These are phyloP conservation scores for Tuber aestivum DNA, from an alignment of 495 filamentous ascomycete species.

Conservation along the genomic window DNA sequence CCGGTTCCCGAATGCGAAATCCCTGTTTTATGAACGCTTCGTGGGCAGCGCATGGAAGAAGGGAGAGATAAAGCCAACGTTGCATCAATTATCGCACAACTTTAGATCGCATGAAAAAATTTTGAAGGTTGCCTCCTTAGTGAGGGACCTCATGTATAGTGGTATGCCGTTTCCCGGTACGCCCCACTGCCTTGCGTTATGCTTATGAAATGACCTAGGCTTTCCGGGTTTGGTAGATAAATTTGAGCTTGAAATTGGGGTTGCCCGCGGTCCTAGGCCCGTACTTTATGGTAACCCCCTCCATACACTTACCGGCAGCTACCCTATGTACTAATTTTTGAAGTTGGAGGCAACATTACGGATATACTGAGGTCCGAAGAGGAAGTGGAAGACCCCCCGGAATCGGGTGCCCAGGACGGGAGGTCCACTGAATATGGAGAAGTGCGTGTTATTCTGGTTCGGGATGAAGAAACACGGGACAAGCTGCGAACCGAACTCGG, in stretches of 20 bases:
- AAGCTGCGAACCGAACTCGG: conserved; percentile 31
- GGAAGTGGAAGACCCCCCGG: background rate
- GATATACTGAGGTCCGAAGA: background rate
- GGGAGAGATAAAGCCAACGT: conserved; percentile 37
- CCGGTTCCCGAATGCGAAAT: conserved; percentile 46
- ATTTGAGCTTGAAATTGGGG: conserved; percentile 45
- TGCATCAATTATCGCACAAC: conserved; percentile 44
- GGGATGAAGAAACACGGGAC: conserved; percentile 38
- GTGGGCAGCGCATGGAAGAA: conserved; percentile 7
- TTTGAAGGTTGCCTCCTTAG: conserved; percentile 19
- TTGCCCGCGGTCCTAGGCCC: conserved; percentile 45
- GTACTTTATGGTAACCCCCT: conserved; percentile 42
- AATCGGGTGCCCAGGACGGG: background rate
- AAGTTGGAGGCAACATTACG: background rate
- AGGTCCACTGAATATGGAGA: conserved; percentile 45
- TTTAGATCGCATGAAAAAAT: conserved; percentile 49
- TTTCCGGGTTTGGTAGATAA: conserved; percentile 47
- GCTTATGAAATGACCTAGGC: conserved; percentile 16
- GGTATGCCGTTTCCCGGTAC: conserved; percentile 11
- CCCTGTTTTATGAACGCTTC: conserved; percentile 45
- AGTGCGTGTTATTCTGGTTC: conserved; percentile 48
- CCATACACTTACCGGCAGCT: background rate
- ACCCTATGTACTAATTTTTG: background rate
- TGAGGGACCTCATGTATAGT: conserved; percentile 42
- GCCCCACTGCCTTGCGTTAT: background rate